phyloP scores from a whole-genome alignment of 2,329 filamentous ascomycete genomes.

The Fusarium sp. region DNA sequence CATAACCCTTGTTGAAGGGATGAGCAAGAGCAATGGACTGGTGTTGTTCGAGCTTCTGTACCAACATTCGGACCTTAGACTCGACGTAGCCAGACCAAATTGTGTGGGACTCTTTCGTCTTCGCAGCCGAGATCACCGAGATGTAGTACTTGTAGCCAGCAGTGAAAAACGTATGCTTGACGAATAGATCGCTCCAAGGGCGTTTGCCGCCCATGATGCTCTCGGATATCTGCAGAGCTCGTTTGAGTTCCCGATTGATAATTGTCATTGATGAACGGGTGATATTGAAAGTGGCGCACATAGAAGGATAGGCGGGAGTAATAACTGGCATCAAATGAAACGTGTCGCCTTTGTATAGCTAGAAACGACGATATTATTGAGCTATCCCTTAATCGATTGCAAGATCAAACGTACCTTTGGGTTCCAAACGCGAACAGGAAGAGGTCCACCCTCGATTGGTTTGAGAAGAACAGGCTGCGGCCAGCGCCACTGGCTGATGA shows the following conservation, averaged over 20 bases:
- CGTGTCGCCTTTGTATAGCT: slow-evolving; percentile 83
- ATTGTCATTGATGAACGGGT: slow-evolving; percentile 86
- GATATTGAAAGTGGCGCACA: slow-evolving; percentile 97
- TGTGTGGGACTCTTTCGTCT: slow-evolving; percentile 84
- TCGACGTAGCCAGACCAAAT: slow-evolving; percentile 93
- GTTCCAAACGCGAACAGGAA: slow-evolving; percentile 93
- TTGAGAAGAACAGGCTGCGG: slow-evolving; percentile 93
- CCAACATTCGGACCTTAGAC: slow-evolving; percentile 89
- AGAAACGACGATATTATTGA: slow-evolving; percentile 9
- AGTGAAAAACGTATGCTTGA: slow-evolving; percentile 93
- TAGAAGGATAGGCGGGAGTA: slow-evolving; percentile 95
- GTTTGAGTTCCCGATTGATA: slow-evolving; percentile 83
- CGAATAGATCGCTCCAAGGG: slow-evolving; percentile 89
- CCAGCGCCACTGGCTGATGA: slow-evolving; percentile 94
- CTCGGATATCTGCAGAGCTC: slow-evolving; percentile 80
- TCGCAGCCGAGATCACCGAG: slow-evolving; percentile 84
- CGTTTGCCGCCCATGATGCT: slow-evolving; percentile 81
- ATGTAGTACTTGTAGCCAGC: slow-evolving; percentile 95
- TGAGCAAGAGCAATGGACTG: slow-evolving; percentile 84
- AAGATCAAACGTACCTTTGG: slow-evolving; percentile 71
- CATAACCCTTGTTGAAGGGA: slow-evolving; percentile 92
- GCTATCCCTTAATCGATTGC: neutral
- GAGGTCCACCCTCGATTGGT: slow-evolving; percentile 81
- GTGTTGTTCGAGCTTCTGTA: slow-evolving; percentile 84
- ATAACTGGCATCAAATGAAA: slow-evolving; percentile 98